Conservation (phyloP, 305 asterid species). For the Fraxinus sp. region DNA sequence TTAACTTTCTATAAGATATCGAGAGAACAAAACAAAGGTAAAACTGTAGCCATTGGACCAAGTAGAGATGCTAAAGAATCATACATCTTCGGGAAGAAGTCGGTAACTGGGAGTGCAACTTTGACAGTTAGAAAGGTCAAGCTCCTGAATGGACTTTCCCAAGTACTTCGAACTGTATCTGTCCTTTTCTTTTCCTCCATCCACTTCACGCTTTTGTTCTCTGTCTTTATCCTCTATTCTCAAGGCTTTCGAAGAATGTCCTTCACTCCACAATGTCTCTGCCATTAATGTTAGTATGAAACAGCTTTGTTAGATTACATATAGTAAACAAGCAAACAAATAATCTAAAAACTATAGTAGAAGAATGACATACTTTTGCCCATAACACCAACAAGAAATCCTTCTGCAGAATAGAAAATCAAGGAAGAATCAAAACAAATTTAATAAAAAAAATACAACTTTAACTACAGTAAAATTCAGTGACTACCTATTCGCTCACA, state of each 20-base stretch:
- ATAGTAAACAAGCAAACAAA: slow-evolving; percentile 16
- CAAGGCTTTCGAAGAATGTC: slow-evolving; percentile 65
- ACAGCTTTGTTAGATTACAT: slow-evolving; percentile 26
- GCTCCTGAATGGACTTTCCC: slow-evolving; percentile 98
- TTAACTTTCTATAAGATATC: background rate
- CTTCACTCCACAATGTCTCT: slow-evolving; percentile 88
- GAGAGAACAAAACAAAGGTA: background rate
- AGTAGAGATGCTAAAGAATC: slow-evolving; percentile 20
- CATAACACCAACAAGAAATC: slow-evolving; percentile 93
- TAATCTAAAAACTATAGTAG: slow-evolving; percentile 30
- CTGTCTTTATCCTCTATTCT: slow-evolving; percentile 77
- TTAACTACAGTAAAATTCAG: slow-evolving; percentile 26
- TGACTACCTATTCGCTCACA: slow-evolving; percentile 84
- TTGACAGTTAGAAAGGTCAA: slow-evolving; percentile 82
- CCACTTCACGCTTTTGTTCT: slow-evolving; percentile 73
- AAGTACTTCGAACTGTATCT: slow-evolving; percentile 72
- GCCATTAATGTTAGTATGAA: slow-evolving; percentile 30
- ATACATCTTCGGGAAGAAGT: slow-evolving; percentile 96
- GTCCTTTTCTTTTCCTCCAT: slow-evolving; percentile 82
- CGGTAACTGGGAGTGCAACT: slow-evolving; percentile 96
- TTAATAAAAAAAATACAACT: slow-evolving; percentile 4
- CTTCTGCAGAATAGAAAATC: slow-evolving; percentile 63
- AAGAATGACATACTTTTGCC: slow-evolving; percentile 78
- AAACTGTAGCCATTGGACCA: background rate
- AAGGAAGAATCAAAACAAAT: slow-evolving; percentile 29